These are phyloP conservation scores for Daldinia bambusicola DNA, from an alignment of 495 filamentous ascomycete genomes.

Conservation along the genomic window DNA sequence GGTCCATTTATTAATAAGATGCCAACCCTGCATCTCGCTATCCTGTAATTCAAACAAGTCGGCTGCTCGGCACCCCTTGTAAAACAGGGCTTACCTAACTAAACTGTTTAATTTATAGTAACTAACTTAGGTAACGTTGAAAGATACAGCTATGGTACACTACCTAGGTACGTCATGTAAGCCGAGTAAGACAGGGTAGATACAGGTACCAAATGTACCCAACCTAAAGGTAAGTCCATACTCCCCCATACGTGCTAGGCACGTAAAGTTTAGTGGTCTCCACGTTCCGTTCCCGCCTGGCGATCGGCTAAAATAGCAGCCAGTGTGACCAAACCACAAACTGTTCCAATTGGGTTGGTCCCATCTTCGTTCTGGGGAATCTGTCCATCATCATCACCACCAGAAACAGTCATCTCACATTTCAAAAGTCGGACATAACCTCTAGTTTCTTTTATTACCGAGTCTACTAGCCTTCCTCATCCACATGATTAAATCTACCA, in stretches of 20 bases:
- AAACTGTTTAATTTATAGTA: conserved; percentile 20
- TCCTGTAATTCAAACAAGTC: conserved; percentile 24
- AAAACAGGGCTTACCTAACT: not conserved
- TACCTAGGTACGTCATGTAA: no score
- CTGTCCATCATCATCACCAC: conserved; percentile 10
- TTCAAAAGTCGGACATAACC: conserved; percentile 9
- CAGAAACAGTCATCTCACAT: not conserved
- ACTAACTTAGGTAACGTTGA: not conserved
- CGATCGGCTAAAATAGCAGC: conserved; percentile 41
- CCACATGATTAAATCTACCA: conserved; percentile 27
- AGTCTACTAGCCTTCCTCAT: not conserved
- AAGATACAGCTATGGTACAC: no score
- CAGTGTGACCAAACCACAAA: conserved; percentile 17
- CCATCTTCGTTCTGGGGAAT: conserved; percentile 13
- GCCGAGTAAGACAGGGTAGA: not conserved
- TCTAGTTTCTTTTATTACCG: not conserved
- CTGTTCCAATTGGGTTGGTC: not conserved
- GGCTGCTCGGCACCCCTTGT: conserved; percentile 32
- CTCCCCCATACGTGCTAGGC: conserved; percentile 12
- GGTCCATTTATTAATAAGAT: conserved; percentile 22
- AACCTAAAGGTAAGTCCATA: not conserved
- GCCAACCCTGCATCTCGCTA: conserved; percentile 16
- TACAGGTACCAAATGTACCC: not conserved
- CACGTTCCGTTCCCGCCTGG: conserved; percentile 40
- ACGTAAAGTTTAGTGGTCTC: conserved; percentile 23